A percentile compares a stretch with the other conserved stretches of the same genome.
Conservation (phyloP, 768 basidiomycete species). For the Mycena filopes region DNA sequence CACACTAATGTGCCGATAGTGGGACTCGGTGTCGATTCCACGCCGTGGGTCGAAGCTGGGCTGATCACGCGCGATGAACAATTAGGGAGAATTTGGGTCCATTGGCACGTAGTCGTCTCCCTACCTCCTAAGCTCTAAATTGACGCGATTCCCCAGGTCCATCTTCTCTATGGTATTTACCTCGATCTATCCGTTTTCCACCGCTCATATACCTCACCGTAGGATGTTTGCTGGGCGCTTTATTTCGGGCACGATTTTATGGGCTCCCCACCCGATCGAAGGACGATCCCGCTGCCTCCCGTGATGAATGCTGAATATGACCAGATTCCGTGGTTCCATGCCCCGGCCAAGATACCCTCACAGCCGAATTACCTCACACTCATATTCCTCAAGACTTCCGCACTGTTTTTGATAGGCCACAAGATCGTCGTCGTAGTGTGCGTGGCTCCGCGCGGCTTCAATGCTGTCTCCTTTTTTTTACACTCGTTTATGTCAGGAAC, state of each 20-base stretch:
- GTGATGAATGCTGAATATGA: conserved; percentile 47
- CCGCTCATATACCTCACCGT: background rate
- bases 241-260: conserved; percentile 56
- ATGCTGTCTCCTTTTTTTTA: background rate
- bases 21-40: conserved; percentile 52
- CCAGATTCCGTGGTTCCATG: conserved; percentile 44
- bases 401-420: conserved; percentile 44
- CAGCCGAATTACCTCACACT: conserved; percentile 38
- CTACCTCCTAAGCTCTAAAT: too few relatives aligned
- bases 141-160: too few relatives aligned
- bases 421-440: conserved; percentile 47
- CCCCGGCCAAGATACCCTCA: conserved; percentile 40
- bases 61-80: conserved; percentile 47
- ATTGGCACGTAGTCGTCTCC: too few relatives aligned
- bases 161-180: conserved; percentile 44
- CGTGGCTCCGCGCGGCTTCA: conserved; percentile 16
- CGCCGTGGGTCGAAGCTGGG: conserved; percentile 50
- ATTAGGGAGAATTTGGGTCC: conserved; percentile 52
- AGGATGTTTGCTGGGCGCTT: conserved; percentile 56
- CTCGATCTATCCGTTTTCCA: background rate
- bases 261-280: conserved; percentile 36
- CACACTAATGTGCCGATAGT: conserved; percentile 36
- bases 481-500: conserved; percentile 10
- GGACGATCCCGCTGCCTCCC: conserved; percentile 45
- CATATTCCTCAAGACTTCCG: conserved; percentile 44